Conservation (phyloP, 106 monocot genomes). For the Allium fistulosum region DNA sequence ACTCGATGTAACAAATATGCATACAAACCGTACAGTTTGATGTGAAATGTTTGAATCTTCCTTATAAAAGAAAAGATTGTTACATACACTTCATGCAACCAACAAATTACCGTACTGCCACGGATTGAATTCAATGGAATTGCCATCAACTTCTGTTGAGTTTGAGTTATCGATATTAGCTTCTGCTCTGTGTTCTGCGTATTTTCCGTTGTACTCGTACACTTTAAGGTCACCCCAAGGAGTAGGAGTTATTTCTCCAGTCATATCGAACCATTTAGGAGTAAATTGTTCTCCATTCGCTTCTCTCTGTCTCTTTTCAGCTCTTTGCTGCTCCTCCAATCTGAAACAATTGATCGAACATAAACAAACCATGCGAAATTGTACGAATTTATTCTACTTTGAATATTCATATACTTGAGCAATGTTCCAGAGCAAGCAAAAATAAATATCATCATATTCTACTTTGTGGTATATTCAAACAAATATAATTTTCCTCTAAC, state of each 20-base stretch:
- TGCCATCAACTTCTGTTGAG: constrained; percentile 22
- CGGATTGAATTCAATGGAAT: constrained; percentile 44
- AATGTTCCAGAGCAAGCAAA: too few relatives aligned
- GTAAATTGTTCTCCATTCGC: constrained; percentile 33
- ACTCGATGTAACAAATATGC: too few relatives aligned
- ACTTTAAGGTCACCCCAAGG: constrained; percentile 73
- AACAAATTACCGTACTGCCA: constrained; percentile 37
- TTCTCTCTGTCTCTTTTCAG: constrained; percentile 50
- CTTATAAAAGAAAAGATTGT: too few relatives aligned
- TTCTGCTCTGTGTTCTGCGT: constrained; percentile 33
- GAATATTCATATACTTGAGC: too few relatives aligned
- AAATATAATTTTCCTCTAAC: too few relatives aligned
- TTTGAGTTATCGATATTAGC: constrained; percentile 33
- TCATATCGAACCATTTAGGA: constrained; percentile 47
- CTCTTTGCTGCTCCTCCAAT: constrained; percentile 58
- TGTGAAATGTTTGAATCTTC: too few relatives aligned
- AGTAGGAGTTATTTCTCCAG: constrained; percentile 43
- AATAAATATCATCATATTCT: too few relatives aligned
- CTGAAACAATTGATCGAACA: constrained; percentile 18
- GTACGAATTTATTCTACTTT: too few relatives aligned
- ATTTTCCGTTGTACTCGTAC: constrained; percentile 66
- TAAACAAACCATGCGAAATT: too few relatives aligned
- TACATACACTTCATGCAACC: constrained; percentile 4
- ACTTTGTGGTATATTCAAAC: too few relatives aligned
- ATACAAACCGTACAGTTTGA: too few relatives aligned